Evolutionary conservation across 2,329 filamentous ascomycete genomes (phyloP).

Genomic region (Eutypella sp.): DNA sequence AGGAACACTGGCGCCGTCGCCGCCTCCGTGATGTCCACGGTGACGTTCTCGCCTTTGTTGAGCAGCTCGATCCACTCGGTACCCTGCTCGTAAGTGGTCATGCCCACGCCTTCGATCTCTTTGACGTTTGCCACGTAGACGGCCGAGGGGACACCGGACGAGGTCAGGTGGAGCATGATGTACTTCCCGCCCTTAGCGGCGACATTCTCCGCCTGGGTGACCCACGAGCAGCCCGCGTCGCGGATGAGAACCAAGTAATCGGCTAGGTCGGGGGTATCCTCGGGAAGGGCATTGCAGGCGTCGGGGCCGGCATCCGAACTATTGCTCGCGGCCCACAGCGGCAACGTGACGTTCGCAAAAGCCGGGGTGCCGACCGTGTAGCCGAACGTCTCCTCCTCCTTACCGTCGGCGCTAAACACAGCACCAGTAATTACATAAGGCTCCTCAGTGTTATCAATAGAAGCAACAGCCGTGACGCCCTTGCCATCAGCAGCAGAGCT

Average conservation of each 20-base stretch:
- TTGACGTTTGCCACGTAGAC: neutral
- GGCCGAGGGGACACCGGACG: neutral
- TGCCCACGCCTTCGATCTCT: conserved; percentile 10
- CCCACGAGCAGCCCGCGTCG: conserved; percentile 27
- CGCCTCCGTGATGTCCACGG: conserved; percentile 14
- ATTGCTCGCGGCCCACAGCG: conserved; percentile 25
- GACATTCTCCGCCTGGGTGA: conserved; percentile 33
- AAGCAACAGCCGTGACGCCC: neutral
- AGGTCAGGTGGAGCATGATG: conserved; percentile 32
- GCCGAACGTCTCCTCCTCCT: conserved; percentile 6
- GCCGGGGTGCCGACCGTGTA: conserved; percentile 10
- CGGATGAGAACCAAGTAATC: conserved; percentile 36
- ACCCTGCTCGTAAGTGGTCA: conserved; percentile 16
- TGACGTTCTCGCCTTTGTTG: conserved; percentile 15
- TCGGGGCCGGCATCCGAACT: conserved; percentile 24
- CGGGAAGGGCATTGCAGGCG: conserved; percentile 33
- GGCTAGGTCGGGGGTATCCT: conserved; percentile 34
- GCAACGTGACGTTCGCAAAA: conserved; percentile 10
- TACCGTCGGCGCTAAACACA: neutral
- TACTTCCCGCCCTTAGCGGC: conserved; percentile 37
- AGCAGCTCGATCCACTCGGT: conserved; percentile 18
- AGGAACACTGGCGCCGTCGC: conserved; percentile 7
- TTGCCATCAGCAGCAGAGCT: neutral
- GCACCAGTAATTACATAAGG: neutral
- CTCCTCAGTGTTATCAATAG: neutral